Conservation (phyloP, 202 grass and related monocot species). For the Musa balbisiana region DNA sequence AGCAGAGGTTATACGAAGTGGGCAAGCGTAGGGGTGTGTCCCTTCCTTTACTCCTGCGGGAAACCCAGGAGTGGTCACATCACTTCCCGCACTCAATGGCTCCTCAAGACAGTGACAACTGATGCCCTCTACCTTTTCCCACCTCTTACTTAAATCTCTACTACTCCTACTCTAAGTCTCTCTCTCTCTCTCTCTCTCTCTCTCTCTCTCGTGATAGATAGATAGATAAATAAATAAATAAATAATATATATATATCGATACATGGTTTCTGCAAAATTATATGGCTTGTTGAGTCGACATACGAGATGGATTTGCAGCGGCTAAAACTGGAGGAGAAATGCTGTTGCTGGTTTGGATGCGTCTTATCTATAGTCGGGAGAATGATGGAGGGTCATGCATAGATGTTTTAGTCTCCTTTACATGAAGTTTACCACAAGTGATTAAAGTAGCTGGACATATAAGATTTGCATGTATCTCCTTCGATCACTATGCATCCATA, state of each 20-base stretch:
- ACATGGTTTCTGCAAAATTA: background rate
- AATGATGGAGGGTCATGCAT: too few species aligned
- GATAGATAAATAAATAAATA: background rate
- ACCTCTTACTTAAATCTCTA: background rate
- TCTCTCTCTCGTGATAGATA: background rate
- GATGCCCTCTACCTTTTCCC: constrained; percentile 11
- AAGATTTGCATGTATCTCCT: too few species aligned
- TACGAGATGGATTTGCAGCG: background rate
- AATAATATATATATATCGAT: background rate
- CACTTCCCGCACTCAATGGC: constrained; percentile 46
- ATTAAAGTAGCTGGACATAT: too few species aligned
- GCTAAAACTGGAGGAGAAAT: background rate
- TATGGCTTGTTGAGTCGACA: background rate
- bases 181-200: too few species aligned
- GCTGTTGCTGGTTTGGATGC: background rate
- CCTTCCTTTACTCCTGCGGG: constrained; percentile 69
- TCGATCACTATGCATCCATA: too few species aligned
- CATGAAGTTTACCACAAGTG: too few species aligned
- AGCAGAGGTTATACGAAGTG: constrained; percentile 28
- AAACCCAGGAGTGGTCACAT: constrained; percentile 99
- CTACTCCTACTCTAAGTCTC: background rate
- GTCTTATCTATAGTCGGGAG: too few species aligned
- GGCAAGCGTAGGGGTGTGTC: constrained; percentile 32
- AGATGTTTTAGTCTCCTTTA: too few species aligned
- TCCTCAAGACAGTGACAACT: constrained; percentile 5